A percentile compares a stretch with the other conserved stretches of the same genome.
Evolutionary conservation across 169 alveolate species (phyloP).

Genomic region (Cryptosporidium xiaoi): DNA sequence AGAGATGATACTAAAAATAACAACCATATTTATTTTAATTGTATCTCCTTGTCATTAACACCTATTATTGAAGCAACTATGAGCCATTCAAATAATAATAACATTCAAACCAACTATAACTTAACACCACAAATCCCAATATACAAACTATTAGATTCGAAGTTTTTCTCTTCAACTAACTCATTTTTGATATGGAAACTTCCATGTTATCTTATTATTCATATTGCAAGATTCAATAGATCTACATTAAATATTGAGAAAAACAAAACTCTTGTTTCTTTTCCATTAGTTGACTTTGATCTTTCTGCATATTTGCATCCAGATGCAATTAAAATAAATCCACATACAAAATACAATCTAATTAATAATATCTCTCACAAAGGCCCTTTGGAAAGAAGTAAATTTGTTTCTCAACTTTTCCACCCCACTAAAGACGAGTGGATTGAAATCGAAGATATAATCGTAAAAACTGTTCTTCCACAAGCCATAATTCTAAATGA

Average conservation of each 20-base stretch:
- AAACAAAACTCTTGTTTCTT: conserved; percentile 98
- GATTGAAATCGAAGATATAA: conserved; percentile 96
- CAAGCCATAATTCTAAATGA: conserved; percentile 94
- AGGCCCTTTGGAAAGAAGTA: conserved; percentile 94
- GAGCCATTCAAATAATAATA: not conserved
- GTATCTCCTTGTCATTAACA: conserved; percentile 30
- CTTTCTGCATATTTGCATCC: conserved; percentile 80
- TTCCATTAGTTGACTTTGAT: conserved; percentile 94
- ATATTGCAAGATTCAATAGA: conserved; percentile 92
- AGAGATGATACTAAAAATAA: not conserved
- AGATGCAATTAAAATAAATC: conserved; percentile 80
- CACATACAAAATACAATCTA: conserved; percentile 90
- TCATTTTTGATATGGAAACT: conserved; percentile 79
- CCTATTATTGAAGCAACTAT: conserved; percentile 42
- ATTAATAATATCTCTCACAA: conserved; percentile 95
- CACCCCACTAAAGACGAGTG: conserved; percentile 92
- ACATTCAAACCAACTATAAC: not conserved
- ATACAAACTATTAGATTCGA: conserved; percentile 35
- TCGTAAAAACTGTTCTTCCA: conserved; percentile 95
- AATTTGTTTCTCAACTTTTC: conserved; percentile 90
- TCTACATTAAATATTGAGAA: conserved; percentile 96
- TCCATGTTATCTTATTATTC: conserved; percentile 92
- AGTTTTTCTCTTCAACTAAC: conserved; percentile 17
- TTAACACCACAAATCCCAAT: conserved; percentile 46
- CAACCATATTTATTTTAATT: not conserved